Conservation (phyloP, 106 monocot species). For the Agapanthus africanus region DNA sequence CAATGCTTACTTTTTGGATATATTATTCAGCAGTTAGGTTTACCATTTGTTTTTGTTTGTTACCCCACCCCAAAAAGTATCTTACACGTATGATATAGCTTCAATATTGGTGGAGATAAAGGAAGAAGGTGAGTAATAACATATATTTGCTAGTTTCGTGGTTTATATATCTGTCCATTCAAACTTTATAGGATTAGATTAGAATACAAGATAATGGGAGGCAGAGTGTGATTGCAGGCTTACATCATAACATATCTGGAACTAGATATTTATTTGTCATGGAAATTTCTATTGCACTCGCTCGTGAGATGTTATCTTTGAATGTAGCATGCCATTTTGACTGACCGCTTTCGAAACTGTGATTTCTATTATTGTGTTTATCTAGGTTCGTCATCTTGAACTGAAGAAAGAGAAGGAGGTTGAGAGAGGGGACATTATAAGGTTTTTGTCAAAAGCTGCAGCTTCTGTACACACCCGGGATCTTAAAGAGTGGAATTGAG, state of each 20-base stretch:
- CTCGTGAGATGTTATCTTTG: background rate
- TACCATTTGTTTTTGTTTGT: too few relatives aligned
- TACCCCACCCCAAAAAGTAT: too few relatives aligned
- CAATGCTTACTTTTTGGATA: too few relatives aligned
- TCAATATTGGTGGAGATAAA: too few relatives aligned
- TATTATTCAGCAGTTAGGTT: too few relatives aligned
- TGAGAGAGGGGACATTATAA: slow-evolving; percentile 52
- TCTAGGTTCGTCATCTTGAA: slow-evolving; percentile 87
- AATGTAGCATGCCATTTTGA: background rate
- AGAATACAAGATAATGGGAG: too few relatives aligned
- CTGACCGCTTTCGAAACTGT: background rate
- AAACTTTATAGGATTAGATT: too few relatives aligned
- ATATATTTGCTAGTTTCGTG: too few relatives aligned
- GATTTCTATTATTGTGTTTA: background rate
- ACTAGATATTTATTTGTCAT: background rate
- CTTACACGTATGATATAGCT: too few relatives aligned
- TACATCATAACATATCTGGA: background rate
- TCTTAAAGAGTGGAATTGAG: slow-evolving; percentile 46
- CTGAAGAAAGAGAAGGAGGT: slow-evolving; percentile 75
- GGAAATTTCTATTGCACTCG: background rate
- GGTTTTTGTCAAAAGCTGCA: slow-evolving; percentile 58
- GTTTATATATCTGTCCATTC: too few relatives aligned
- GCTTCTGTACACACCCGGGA: slow-evolving; percentile 56
- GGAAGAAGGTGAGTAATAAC: too few relatives aligned
- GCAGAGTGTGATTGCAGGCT: background rate